A percentile compares a stretch with the other conserved stretches of the same genome.
These are phyloP conservation scores for Wickerhamiella lipophila DNA, from an alignment of 805 yeast species.

Conservation along the genomic window DNA sequence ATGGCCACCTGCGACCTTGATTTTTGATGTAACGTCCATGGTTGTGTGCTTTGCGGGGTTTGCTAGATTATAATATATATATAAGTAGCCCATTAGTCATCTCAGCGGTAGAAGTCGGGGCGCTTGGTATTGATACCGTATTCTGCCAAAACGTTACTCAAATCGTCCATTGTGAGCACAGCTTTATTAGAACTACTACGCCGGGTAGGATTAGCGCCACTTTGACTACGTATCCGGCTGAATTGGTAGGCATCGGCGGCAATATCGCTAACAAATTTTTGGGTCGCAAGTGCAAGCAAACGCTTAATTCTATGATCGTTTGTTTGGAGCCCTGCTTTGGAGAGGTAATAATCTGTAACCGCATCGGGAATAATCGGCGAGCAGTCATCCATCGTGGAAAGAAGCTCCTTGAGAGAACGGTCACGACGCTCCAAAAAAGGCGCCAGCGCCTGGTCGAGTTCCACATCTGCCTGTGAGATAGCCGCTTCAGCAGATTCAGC, in stretches of 20 bases:
- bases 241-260: constrained; percentile 96
- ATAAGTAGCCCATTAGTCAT: neutral
- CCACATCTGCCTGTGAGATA: constrained; percentile 8
- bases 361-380: constrained; percentile 96
- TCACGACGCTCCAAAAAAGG: constrained; percentile 24
- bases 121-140: constrained; percentile 81
- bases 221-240: constrained; percentile 76
- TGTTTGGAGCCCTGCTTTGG: constrained; percentile 74
- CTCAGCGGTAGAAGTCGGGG: constrained; percentile 76
- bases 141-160: constrained; percentile 84
- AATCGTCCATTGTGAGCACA: constrained; percentile 83
- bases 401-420: constrained; percentile 51
- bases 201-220: constrained; percentile 77
- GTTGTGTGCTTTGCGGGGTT: neutral
- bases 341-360: constrained; percentile 81
- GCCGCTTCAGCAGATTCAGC: neutral
- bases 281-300: constrained; percentile 85
- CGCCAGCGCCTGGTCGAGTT: constrained; percentile 15
- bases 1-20: constrained; percentile 49
- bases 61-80: neutral
- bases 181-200: constrained; percentile 66
- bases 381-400: constrained; percentile 82
- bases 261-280: constrained; percentile 83
- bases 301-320: constrained; percentile 69
- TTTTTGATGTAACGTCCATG: neutral